Conservation (phyloP, 371 early-diverging fungal genomes). For the Sporodiniella umbellata region DNA sequence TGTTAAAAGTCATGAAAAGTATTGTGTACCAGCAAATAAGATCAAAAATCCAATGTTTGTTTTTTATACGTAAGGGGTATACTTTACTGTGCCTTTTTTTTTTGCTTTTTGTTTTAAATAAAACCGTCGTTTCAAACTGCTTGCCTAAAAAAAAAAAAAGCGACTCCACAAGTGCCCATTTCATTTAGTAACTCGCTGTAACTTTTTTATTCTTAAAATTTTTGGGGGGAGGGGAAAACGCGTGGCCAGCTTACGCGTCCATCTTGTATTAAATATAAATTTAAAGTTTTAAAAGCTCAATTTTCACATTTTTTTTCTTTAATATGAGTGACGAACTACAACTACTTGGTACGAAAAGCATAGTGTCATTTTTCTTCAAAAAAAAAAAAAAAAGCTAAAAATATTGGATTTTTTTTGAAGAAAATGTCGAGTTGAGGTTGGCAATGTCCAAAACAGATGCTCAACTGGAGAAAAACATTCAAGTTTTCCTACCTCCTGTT, state of each 20-base stretch:
- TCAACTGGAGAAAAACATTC: constrained; percentile 69
- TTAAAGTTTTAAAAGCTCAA: neutral
- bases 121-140: too few relatives aligned
- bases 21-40: too few relatives aligned
- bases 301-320: neutral
- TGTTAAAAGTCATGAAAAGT: too few relatives aligned
- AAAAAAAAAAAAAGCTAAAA: neutral
- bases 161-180: too few relatives aligned
- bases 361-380: neutral
- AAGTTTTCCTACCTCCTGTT: constrained; percentile 71
- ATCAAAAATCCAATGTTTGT: too few relatives aligned
- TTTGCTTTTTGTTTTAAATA: too few relatives aligned
- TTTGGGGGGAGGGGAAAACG: neutral
- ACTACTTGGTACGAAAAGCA: constrained; percentile 27
- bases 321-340: constrained; percentile 34
- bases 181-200: too few relatives aligned
- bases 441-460: constrained; percentile 79
- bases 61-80: too few relatives aligned
- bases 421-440: constrained; percentile 82
- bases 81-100: too few relatives aligned
- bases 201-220: too few relatives aligned
- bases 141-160: too few relatives aligned
- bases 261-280: neutral
- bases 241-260: constrained; percentile 1
- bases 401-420: too few relatives aligned